Evolutionary conservation across 1,139 yeast species (phyloP), one percentile per base, ranked within the genome.

Genomic region (Geotrichum fermentans): DNA sequence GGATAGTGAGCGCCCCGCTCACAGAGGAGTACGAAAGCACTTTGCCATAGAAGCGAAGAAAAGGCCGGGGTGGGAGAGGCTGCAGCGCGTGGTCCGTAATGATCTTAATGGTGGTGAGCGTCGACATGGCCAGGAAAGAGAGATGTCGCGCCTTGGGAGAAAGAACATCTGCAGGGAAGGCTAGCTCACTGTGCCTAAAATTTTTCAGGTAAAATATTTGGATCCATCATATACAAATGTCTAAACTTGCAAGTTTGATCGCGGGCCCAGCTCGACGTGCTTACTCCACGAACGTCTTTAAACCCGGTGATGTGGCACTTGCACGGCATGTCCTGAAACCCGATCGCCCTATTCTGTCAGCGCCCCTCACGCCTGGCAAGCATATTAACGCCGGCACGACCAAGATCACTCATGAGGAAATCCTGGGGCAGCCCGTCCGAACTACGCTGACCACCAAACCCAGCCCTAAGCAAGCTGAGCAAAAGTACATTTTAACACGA

Each of bases 401-500:
- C 37, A 22, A 38, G 18, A 36, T 51, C n/a, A 26, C 49, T 5
- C 53, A 51, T 30, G 41, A 39, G 11, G 49, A 44, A 4, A 43
- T 51, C 43, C 18, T 51, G 8, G 49, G 49, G 20, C 47, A 43
- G 16, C 44, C 53, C 14, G 24, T 40, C 32, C 47, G 53, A 5
- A 45, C 48, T 2, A 45, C 49, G 14, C 30, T 43, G n/a, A 21
- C 47, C 3, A 38, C 41, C 5, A 16, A 16, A n/a, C 39, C 45
- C 10, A 24, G 29, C 30, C 35, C 41, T 7, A 47, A 41, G 13
- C 37, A 33, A 18, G 35, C 35, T 3, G 29, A 35, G 20, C 51
- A 39, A 43, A 63, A 47, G 56, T 63, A 44, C 52, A 62, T 71
- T 10, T 61, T 68, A 7, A 63, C 70, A 0, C 61, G 61, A 11